Conservation (phyloP, 352 stramenopile species). For the Phytophthora pistaciae region DNA sequence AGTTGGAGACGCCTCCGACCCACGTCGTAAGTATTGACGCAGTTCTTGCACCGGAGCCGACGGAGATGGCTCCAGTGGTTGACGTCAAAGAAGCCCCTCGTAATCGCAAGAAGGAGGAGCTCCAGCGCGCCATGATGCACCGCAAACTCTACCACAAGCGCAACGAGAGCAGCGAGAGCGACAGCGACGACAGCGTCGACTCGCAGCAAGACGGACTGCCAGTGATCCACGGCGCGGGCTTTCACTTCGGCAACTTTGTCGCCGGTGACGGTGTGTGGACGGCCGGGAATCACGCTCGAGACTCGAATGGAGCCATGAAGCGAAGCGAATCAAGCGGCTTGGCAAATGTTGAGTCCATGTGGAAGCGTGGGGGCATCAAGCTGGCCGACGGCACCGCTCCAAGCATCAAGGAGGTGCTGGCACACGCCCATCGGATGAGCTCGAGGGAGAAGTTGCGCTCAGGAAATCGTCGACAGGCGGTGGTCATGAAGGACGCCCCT, state of each 20-base stretch:
- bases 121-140: slow-evolving; percentile 38
- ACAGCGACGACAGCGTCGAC: slow-evolving; percentile 10
- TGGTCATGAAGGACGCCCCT: not conserved
- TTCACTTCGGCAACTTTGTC: slow-evolving; percentile 58
- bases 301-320: not conserved
- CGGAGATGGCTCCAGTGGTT: not conserved
- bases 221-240: slow-evolving; percentile 29
- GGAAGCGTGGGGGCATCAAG: slow-evolving; percentile 50
- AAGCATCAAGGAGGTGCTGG: slow-evolving; percentile 40
- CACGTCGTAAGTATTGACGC: slow-evolving; percentile 42
- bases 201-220: slow-evolving; percentile 11
- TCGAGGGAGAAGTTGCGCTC: slow-evolving; percentile 23
- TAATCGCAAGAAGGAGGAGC: slow-evolving; percentile 47
- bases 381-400: slow-evolving; percentile 8
- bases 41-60: not conserved
- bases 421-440: slow-evolving; percentile 20
- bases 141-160: slow-evolving; percentile 9
- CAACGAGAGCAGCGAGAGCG: slow-evolving; percentile 3
- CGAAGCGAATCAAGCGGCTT: not conserved
- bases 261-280: not conserved
- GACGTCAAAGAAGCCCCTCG: slow-evolving; percentile 2
- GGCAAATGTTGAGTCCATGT: slow-evolving; percentile 49
- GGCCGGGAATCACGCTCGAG: not conserved
- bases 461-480: slow-evolving; percentile 8
- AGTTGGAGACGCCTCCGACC: slow-evolving; percentile 45